These are phyloP conservation scores for Penicillium sp. DNA, from an alignment of 2,329 filamentous ascomycete genomes.

Conservation along the genomic window DNA sequence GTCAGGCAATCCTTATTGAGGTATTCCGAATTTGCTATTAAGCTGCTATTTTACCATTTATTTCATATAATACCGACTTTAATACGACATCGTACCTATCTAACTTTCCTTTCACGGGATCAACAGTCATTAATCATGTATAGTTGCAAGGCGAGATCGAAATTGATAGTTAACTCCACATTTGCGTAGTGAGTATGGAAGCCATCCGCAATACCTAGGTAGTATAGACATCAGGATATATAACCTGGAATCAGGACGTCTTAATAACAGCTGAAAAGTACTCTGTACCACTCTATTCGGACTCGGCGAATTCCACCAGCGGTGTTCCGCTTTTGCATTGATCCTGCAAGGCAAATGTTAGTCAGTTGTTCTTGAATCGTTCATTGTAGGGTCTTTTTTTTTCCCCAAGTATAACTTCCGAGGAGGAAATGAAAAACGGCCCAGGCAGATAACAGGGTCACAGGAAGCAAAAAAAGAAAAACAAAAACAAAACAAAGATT, in stretches of 20 bases:
- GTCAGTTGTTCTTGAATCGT: slow-evolving; percentile 4
- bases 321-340: slow-evolving; percentile 70
- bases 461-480: too few relatives aligned
- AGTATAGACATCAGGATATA: background rate
- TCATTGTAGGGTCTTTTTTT: too few relatives aligned
- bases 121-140: background rate
- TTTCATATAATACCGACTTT: too few relatives aligned
- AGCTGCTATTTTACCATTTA: background rate
- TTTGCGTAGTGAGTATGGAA: background rate
- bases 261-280: background rate
- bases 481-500: background rate
- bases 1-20: background rate
- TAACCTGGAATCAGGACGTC: background rate
- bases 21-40: background rate
- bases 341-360: slow-evolving; percentile 45
- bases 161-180: background rate
- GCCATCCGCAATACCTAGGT: background rate
- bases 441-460: background rate
- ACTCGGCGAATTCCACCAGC: slow-evolving; percentile 59
- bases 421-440: too few relatives aligned
- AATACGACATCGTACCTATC: too few relatives aligned
- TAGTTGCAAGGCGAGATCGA: background rate
- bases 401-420: background rate
- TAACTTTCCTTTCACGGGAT: too few relatives aligned
- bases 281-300: background rate